Evolutionary conservation across 2,329 filamentous ascomycete species (phyloP).

Genomic region (Ceratocystis harringtonii): DNA sequence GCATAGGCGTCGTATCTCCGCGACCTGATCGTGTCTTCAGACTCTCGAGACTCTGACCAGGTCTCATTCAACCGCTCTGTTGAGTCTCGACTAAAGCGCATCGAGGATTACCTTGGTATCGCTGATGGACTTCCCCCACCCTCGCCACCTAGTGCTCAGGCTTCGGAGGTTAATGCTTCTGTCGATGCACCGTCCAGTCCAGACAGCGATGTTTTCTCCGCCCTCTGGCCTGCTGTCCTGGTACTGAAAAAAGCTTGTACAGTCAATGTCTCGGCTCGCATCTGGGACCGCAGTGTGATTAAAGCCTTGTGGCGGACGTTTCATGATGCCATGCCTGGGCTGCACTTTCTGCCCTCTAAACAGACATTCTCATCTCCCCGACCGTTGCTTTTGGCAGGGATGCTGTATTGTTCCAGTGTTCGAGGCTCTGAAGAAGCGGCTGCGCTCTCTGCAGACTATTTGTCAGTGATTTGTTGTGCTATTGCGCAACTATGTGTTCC

Average conservation of each 20-base stretch:
- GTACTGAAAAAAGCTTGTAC: conserved; percentile 22
- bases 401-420: conserved; percentile 30
- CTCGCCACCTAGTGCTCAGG: conserved; percentile 11
- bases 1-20: conserved; percentile 16
- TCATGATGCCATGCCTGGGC: conserved; percentile 30
- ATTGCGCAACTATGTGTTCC: conserved; percentile 30
- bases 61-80: conserved; percentile 16
- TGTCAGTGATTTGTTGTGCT: conserved; percentile 26
- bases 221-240: conserved; percentile 23
- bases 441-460: conserved; percentile 27
- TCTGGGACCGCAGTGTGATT: conserved; percentile 25
- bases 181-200: conserved; percentile 6
- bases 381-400: conserved; percentile 30
- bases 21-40: conserved; percentile 16
- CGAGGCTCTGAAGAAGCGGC: conserved; percentile 25
- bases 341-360: conserved; percentile 31
- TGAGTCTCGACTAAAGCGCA: conserved; percentile 19
- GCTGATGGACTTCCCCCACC: conserved; percentile 18
- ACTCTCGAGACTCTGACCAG: conserved; percentile 17
- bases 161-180: neutral
- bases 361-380: conserved; percentile 30
- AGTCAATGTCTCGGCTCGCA: conserved; percentile 19
- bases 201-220: conserved; percentile 17
- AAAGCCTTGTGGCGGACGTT: conserved; percentile 28
- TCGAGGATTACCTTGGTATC: conserved; percentile 22